Evolutionary conservation across 2,329 filamentous ascomycete genomes (phyloP), one percentile per base, ranked within the genome.

Genomic region (Colletotrichum siamense): DNA sequence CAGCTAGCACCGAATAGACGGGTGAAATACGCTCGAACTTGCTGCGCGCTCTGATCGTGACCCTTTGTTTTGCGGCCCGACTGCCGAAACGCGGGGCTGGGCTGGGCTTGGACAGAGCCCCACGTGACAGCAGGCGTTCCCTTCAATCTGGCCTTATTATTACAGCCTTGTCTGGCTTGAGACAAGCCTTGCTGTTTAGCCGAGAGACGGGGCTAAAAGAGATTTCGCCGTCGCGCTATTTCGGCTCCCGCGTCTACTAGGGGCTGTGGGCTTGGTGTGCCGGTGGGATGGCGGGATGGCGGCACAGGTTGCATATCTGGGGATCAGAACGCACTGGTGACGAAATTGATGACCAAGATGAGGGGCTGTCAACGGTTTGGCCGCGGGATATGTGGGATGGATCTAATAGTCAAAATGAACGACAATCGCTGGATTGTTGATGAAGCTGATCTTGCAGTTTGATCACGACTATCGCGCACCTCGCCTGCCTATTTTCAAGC

Each of bases 201-300:
- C 16, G 32, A 26, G 62, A 36, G 16, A 39, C 16, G 32, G 28
- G n/a, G 62, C 62, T 55, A 36, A 28, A 52, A 22, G 44, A 52
- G 39, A 30, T 52, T 13, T 34, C 16, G 32, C 62, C n/a, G 10
- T 22, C 61, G 28, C 44, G 44, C 30, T 28, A 12, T 66, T 26
- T 52, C 63, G 63, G 63, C 36, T 66, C 44, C 26, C 44, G 13
- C 13, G 24, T 28, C n/a, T 26, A 24, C n/a, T 49, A 28, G 6
- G 8, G n/a, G 12, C 16, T 32, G 69, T 24, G 18, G 24, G 30
- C 49, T 28, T 69, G 13, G 52, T 57, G 39, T 72, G 69, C 69
- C 55, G 63, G 73, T 75, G 69, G 69, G 69, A 75, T 73, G 39
- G 73, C 67, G 63, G 69, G 69, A 75, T 73, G 28, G 15, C 24